Evolutionary conservation across 441 rosid genomes (phyloP).

Genomic region (Eruca vesicaria): DNA sequence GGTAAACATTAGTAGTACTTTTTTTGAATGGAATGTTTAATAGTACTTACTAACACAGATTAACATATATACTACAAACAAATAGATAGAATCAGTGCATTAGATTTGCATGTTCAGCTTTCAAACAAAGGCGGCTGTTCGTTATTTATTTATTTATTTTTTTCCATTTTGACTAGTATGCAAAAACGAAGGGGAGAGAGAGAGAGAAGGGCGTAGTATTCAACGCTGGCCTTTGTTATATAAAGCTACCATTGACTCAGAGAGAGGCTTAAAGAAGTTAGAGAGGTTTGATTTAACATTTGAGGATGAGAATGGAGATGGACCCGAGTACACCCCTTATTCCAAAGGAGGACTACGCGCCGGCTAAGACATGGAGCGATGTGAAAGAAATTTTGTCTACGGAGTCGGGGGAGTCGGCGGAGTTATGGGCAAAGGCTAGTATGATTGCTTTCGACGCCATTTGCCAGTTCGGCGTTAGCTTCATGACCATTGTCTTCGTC

Average conservation of each 20-base stretch:
- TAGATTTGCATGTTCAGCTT: neutral
- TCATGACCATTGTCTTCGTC: constrained; percentile 59
- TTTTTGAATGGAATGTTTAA: too few relatives aligned
- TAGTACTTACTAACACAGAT: neutral
- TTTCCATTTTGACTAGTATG: neutral
- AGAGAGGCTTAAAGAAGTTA: neutral
- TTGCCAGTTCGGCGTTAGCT: constrained; percentile 56
- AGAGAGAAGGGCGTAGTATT: constrained; percentile 21
- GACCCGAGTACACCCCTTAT: constrained; percentile 48
- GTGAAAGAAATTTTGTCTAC: constrained; percentile 40
- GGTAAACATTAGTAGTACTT: too few relatives aligned
- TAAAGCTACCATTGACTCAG: constrained; percentile 12
- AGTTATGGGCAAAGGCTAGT: constrained; percentile 59
- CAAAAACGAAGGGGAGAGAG: neutral
- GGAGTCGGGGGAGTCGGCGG: constrained; percentile 64
- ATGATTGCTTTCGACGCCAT: constrained; percentile 55
- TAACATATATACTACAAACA: neutral
- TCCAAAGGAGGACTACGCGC: constrained; percentile 42
- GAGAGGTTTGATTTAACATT: neutral
- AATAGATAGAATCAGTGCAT: neutral
- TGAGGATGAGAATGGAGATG: constrained; percentile 46
- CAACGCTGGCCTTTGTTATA: constrained; percentile 23
- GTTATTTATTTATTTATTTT: too few relatives aligned
- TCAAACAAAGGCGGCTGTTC: neutral
- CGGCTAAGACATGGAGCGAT: constrained; percentile 46